Conservation (phyloP, 768 basidiomycete genomes). For the Rhizopogon rudus region DNA sequence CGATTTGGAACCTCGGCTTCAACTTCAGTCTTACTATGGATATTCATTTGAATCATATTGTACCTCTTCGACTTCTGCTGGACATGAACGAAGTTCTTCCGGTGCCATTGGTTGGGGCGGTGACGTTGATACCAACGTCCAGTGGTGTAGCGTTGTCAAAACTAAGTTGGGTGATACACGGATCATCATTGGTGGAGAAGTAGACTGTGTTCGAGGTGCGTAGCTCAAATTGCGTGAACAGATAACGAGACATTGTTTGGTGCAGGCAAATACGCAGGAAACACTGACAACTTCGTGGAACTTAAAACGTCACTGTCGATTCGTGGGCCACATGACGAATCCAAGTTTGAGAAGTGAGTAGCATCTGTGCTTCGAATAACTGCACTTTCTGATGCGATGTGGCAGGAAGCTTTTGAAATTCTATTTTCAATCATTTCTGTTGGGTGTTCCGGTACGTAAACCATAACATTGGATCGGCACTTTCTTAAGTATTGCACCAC, state of each 20-base stretch:
- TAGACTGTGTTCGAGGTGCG: slow-evolving; percentile 81
- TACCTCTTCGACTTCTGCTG: slow-evolving; percentile 39
- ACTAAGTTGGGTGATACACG: slow-evolving; percentile 72
- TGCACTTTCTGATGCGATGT: slow-evolving; percentile 3
- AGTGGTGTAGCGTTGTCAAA: slow-evolving; percentile 89
- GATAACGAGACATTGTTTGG: not conserved
- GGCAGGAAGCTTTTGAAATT: slow-evolving; percentile 85
- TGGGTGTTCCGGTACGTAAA: slow-evolving; percentile 77
- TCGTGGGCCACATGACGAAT: slow-evolving; percentile 56
- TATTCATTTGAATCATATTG: slow-evolving; percentile 91
- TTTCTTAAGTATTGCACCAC: slow-evolving; percentile 5
- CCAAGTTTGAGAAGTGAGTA: slow-evolving; percentile 73
- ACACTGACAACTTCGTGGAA: slow-evolving; percentile 72
- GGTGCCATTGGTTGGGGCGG: slow-evolving; percentile 58
- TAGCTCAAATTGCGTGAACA: not conserved
- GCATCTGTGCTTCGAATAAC: not conserved
- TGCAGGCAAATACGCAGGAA: slow-evolving; percentile 57
- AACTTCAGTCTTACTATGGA: slow-evolving; percentile 70
- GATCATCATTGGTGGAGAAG: slow-evolving; percentile 83
- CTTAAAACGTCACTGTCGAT: slow-evolving; percentile 82
- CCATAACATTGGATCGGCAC: not conserved
- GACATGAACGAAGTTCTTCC: slow-evolving; percentile 15
- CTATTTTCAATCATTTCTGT: slow-evolving; percentile 87
- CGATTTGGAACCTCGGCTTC: slow-evolving; percentile 58
- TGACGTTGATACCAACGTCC: slow-evolving; percentile 82